These are phyloP conservation scores for Jatropha multifida DNA, from an alignment of 441 rosid genomes.

Conservation along the genomic window DNA sequence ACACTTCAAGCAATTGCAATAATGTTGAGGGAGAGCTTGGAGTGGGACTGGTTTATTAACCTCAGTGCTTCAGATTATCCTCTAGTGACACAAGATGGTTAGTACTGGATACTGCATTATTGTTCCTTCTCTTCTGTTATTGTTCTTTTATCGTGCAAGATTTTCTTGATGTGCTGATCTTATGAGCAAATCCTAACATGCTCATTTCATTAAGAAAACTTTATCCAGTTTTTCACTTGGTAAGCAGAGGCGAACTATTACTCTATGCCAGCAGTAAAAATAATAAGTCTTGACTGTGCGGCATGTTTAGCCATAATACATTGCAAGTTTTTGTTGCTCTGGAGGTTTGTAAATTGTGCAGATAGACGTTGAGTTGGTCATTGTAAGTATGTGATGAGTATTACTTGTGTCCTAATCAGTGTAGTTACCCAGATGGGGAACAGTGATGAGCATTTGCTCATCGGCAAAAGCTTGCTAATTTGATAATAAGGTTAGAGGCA, in stretches of 20 bases:
- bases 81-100: slow-evolving; percentile 93
- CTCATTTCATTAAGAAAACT: neutral
- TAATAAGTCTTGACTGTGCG: neutral
- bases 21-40: slow-evolving; percentile 76
- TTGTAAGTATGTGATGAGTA: neutral
- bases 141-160: neutral
- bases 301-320: neutral
- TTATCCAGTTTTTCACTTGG: neutral
- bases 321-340: neutral
- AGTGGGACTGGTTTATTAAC: slow-evolving; percentile 97
- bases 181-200: neutral
- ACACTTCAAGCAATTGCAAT: slow-evolving; percentile 93
- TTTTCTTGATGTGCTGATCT: neutral
- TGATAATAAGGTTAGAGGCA: neutral
- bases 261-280: neutral
- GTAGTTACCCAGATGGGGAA: neutral
- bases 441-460: neutral
- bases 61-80: slow-evolving; percentile 97
- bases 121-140: neutral
- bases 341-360: neutral
- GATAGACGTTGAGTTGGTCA: neutral
- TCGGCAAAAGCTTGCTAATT: neutral
- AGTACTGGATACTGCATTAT: slow-evolving; percentile 31
- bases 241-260: neutral
- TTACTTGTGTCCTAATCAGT: neutral